phyloP scores from a whole-genome alignment of 352 stramenopile genomes.

The Pythium scleroteichum region DNA sequence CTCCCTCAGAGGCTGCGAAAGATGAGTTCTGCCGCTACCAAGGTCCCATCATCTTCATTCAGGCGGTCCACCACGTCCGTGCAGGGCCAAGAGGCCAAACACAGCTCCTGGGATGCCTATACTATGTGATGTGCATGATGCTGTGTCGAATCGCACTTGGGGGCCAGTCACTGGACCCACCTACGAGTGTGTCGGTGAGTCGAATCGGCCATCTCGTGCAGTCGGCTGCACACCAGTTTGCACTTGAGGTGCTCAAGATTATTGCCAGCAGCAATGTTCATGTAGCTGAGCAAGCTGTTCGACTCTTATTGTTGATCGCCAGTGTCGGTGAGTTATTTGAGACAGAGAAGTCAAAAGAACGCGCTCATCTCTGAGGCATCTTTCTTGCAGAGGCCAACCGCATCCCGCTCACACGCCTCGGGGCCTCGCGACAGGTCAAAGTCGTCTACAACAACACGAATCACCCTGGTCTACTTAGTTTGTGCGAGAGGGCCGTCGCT shows the following conservation, averaged over 20 bases:
- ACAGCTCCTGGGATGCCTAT: constrained; percentile 29
- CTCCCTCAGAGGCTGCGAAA: constrained; percentile 38
- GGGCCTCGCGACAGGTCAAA: constrained; percentile 52
- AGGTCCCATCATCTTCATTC: constrained; percentile 32
- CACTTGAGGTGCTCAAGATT: constrained; percentile 41
- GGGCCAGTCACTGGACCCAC: neutral
- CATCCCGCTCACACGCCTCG: constrained; percentile 53
- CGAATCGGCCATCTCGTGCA: constrained; percentile 43
- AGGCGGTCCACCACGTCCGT: constrained; percentile 22
- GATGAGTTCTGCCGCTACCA: constrained; percentile 40
- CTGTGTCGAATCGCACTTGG: constrained; percentile 42
- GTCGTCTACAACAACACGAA: constrained; percentile 57
- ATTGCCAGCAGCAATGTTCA: constrained; percentile 14
- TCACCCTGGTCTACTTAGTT: constrained; percentile 39
- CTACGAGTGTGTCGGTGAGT: constrained; percentile 18
- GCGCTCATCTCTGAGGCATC: no score
- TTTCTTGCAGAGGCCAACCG: constrained; percentile 41
- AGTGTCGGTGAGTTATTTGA: constrained; percentile 36
- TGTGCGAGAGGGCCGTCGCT: constrained; percentile 57
- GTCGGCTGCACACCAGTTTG: constrained; percentile 48
- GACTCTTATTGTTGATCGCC: constrained; percentile 53
- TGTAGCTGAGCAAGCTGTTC: constrained; percentile 50
- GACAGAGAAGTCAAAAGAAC: neutral
- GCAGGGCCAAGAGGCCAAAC: neutral
- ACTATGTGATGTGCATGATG: constrained; percentile 55